Evolutionary conservation across 2,329 filamentous ascomycete genomes (phyloP), one percentile per base, ranked within the genome.

Genomic region (Neopestalotiopsis clavispora): DNA sequence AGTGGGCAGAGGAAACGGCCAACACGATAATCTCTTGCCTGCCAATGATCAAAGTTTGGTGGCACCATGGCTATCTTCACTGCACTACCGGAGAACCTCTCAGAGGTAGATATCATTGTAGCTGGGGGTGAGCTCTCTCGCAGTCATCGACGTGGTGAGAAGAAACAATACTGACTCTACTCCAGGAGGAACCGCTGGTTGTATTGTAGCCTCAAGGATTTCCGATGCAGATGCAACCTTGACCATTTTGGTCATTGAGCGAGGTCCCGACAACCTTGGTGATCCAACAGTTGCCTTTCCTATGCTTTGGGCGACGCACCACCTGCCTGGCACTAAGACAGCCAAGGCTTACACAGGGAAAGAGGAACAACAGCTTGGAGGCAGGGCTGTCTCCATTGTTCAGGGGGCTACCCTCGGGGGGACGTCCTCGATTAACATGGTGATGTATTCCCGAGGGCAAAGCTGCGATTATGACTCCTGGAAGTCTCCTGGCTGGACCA

Each of bases 361-460:
- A 3, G 13, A 30, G 14, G 68, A 65, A 6, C 20, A 40, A 0
- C 4, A 23, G 4, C 45, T 72, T 1, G 68, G 32, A 5, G 60
- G 38, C 23, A 66, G 71, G 2, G 68, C 71, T 49, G 3, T 28
- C 23, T 10, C 69, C 4, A 30, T 69, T 9, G 58, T 75, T 6
- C 71, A 70, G 2, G 58, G 62, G 20, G 73, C 70, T 10, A 81
- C 85, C 1, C 80, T 90, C 0, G 88, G 88, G n/a, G 88, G 88
- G 17, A 87, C 87, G 2, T 83, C 80, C 4, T 82, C 83, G 2
- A 81, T 85, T 13, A 86, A 86, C 70, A 81, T 84, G 71, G 79
- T 83, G 77, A 80, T 84, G 72, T 75, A 79, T 52, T 74, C 69
- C 28, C 72, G 80, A 17, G 75, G 76, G 3, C 77, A 80, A 65